Percentiles rank a stretch among this genome's conserved stretches.
phyloP scores from a whole-genome alignment of 139 green algal genomes.

The Ettlia oleoabundans region DNA sequence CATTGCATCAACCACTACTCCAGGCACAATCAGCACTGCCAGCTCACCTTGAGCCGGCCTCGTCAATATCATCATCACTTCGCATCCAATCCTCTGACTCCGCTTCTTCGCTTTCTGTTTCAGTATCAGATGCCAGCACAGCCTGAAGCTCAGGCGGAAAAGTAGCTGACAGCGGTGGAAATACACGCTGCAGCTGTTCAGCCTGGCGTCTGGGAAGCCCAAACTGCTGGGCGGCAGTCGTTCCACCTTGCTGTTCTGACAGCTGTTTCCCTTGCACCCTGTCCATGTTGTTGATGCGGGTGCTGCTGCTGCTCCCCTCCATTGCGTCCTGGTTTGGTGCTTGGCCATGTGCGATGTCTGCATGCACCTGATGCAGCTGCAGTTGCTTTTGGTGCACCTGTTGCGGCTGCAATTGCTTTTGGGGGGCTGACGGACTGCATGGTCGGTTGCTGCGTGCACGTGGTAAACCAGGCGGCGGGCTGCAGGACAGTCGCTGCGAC shows the following conservation, averaged over 20 bases:
- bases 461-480: not conserved
- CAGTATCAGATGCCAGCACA: not conserved
- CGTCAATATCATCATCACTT: constrained; percentile 23
- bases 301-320: not conserved
- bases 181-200: constrained; percentile 31
- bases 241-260: not conserved
- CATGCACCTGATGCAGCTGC: not conserved
- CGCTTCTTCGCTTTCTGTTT: constrained; percentile 8
- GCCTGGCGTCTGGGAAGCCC: not conserved
- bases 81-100: constrained; percentile 34
- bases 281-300: not conserved
- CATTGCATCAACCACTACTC: too few relatives aligned
- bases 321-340: not conserved
- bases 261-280: not conserved
- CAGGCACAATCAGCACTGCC: not conserved
- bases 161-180: constrained; percentile 29
- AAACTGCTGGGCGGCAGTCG: too few relatives aligned
- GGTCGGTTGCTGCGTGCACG: not conserved
- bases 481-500: not conserved
- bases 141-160: constrained; percentile 40
- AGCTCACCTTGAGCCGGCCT: not conserved
- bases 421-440: not conserved
- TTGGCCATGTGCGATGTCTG: not conserved
- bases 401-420: not conserved
- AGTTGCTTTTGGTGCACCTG: not conserved